These are phyloP conservation scores for Trichopus zeylanicus DNA, from an alignment of 116 monocot species.

Conservation along the genomic window DNA sequence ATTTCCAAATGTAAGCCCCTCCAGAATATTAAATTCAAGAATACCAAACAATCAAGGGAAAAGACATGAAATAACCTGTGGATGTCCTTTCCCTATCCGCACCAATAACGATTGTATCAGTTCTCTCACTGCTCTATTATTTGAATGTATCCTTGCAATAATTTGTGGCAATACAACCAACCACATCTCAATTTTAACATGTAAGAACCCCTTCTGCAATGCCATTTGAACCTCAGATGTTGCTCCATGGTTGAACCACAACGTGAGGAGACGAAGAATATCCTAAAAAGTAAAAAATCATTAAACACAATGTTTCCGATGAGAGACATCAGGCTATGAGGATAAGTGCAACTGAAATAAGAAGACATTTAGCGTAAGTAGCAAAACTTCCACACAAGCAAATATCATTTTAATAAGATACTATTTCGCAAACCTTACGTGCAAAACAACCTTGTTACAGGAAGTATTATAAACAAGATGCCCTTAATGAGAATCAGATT, in stretches of 20 bases:
- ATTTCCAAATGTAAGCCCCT: too few relatives aligned
- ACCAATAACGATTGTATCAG: slow-evolving; percentile 90
- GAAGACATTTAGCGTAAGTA: too few relatives aligned
- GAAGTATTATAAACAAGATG: background rate
- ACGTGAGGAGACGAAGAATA: slow-evolving; percentile 92
- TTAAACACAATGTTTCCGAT: too few relatives aligned
- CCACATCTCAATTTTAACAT: slow-evolving; percentile 98
- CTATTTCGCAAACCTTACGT: too few relatives aligned
- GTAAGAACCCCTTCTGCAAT: slow-evolving; percentile 84
- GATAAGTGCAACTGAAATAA: too few relatives aligned
- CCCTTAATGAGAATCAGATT: background rate
- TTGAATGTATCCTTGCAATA: slow-evolving; percentile 98
- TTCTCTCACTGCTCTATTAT: slow-evolving; percentile 89
- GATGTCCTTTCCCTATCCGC: slow-evolving; percentile 86
- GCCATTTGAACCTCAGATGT: slow-evolving; percentile 91
- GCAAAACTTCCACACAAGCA: too few relatives aligned
- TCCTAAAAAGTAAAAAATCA: slow-evolving; percentile 43
- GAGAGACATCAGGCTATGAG: too few relatives aligned
- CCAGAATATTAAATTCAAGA: too few relatives aligned
- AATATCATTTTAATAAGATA: too few relatives aligned
- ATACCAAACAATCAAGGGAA: background rate
- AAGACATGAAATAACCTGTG: slow-evolving; percentile 55
- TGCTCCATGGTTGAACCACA: slow-evolving; percentile 98
- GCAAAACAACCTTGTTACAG: too few relatives aligned
- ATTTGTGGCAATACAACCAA: slow-evolving; percentile 96